These are phyloP conservation scores for Calocybe cyanea DNA, from an alignment of 768 basidiomycete species.

Conservation along the genomic window DNA sequence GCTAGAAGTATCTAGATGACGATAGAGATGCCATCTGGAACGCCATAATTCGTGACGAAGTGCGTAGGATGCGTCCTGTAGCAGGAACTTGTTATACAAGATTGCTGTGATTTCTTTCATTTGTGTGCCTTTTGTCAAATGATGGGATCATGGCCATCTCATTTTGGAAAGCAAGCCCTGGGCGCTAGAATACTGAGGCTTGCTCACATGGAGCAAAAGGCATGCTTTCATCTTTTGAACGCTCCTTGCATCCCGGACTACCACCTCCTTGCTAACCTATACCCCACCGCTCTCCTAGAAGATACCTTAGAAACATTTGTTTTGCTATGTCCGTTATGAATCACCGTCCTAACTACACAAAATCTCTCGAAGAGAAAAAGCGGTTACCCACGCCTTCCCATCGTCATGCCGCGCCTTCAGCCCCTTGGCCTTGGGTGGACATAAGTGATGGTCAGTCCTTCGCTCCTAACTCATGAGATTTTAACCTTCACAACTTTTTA, in stretches of 20 bases:
- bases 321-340: conserved; percentile 1
- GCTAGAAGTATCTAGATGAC: conserved; percentile 17
- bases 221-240: background rate
- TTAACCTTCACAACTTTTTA: conserved; percentile 12
- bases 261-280: background rate
- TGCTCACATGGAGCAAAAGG: too few relatives aligned
- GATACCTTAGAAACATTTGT: background rate
- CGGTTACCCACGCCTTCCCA: conserved; percentile 34
- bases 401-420: conserved; percentile 42
- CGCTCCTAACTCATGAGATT: background rate
- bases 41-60: conserved; percentile 27
- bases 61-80: conserved; percentile 23
- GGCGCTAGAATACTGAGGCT: too few relatives aligned
- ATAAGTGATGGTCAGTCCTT: conserved; percentile 30
- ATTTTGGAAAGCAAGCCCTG: too few relatives aligned
- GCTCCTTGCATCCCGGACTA: background rate
- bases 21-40: conserved; percentile 35
- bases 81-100: too few relatives aligned
- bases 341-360: conserved; percentile 14
- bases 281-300: background rate
- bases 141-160: too few relatives aligned
- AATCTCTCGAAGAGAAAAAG: conserved; percentile 12
- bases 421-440: conserved; percentile 46
- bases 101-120: too few relatives aligned
- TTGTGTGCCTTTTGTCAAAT: too few relatives aligned